Base-by-base conservation (phyloP, 2,329 filamentous ascomycete genomes). In the Fusarium sp. region DNA sequence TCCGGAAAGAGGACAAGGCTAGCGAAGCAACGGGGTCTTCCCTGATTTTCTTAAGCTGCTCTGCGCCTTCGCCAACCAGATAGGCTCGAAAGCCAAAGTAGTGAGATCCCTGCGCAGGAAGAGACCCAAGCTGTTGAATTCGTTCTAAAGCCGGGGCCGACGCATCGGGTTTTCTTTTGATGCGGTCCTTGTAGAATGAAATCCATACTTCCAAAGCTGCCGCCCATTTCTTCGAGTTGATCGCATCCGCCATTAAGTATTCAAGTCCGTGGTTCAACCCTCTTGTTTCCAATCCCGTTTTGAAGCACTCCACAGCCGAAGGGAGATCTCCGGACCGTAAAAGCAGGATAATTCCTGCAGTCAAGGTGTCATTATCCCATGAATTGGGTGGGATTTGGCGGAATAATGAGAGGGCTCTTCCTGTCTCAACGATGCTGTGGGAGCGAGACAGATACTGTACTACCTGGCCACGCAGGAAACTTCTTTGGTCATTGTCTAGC, bases 361-460 rank as follows among this genome's bases (percentile, higher is more conserved):
- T 75, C 8, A 88, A 81, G 8, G 83, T 64, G 7, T 80, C 75
- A 18, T 84, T 78, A 22, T 83, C 82, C 87, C 86, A 88, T 12
- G 78, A 64, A 0, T 80, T 71, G 5, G 73, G 41, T 2, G 81
- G 75, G 5, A 87, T 76, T 36, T 82, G 78, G 6, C 79, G 79
- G 57, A 89, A 87, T 5, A 89, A 67, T 6, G 85, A 81, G 8
- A 83, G 77, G n/a, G 87, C 82, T 62, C 86, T 84, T 75, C 82
- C 82, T 3, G 83, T 83, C 55, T 89, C 86, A 8, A 85, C 78
- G 14, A 83, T 73, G n/a, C 83, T 82, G 10, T 77, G 78, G 7
- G 87, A 87, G 22, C 74, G 80, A 11, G 85, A 80, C 15, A 89
- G 81, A 52, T 85, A 85, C 5, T 79, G 62, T 4, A 88, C 71